These are phyloP conservation scores for Thalassiosira pacifica DNA, from an alignment of 352 stramenopile genomes.

Conservation along the genomic window DNA sequence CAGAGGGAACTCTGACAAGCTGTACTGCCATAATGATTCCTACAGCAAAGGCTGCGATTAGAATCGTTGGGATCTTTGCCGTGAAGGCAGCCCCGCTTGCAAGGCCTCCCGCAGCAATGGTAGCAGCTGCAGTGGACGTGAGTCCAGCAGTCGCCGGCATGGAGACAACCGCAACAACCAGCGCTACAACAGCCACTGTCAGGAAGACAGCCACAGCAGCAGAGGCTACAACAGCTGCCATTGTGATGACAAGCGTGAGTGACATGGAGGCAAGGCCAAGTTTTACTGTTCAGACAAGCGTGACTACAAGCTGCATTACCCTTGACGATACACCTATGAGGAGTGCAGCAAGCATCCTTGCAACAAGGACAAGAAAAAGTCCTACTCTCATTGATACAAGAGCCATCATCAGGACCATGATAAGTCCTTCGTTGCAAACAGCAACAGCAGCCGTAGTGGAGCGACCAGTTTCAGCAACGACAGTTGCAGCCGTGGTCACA, in stretches of 20 bases:
- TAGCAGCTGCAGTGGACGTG: too few species aligned
- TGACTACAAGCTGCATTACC: not conserved
- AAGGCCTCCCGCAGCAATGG: not conserved
- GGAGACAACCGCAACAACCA: not conserved
- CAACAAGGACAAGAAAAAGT: too few species aligned
- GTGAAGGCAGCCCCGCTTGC: not conserved
- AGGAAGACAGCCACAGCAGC: not conserved
- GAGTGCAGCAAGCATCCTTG: too few species aligned
- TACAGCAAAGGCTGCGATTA: not conserved
- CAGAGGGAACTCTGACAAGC: not conserved
- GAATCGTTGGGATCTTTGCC: not conserved
- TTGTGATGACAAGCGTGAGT: not conserved
- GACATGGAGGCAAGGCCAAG: not conserved
- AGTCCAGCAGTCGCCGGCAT: not conserved
- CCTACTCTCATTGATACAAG: too few species aligned
- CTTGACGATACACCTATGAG: not conserved
- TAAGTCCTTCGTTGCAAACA: too few species aligned
- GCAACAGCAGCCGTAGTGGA: too few species aligned
- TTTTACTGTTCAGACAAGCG: not conserved
- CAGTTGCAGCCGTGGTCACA: too few species aligned
- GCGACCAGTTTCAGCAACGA: too few species aligned
- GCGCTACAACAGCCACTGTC: not conserved
- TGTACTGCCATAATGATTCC: not conserved
- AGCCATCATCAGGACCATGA: too few species aligned
- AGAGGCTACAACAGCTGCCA: not conserved